Evolutionary conservation across 164 flowering plant genomes (phyloP), one percentile per base, ranked within the genome.

Genomic region (Paratinospora sagittata): DNA sequence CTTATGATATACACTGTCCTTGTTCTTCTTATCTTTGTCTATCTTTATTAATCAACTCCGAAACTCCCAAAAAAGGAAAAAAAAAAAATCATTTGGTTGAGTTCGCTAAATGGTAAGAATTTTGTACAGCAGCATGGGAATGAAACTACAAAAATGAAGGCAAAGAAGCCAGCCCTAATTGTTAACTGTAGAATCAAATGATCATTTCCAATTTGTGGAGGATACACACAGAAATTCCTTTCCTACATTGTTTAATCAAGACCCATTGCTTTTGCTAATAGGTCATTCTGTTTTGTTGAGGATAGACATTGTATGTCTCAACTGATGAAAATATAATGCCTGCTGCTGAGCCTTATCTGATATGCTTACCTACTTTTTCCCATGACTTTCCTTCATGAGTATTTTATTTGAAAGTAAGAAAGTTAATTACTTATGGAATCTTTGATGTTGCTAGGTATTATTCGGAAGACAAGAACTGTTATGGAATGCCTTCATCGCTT

Each of bases 401-500:
- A 60, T 60, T 26, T 60, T 60, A 23, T 60, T 23, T 60, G 9
- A 26, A 60, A 8, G 63, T 23, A 23, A 13, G 30, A 9, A 27
- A 7, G 23, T 27, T 19, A 14, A 36, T 57, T 23, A 69, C 63
- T 33, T 33, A 65, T 30, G 66, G 37, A 17, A 16, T 57, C 21
- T 67, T 69, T 77, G 27, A 7, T 63, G 49, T 66, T 72, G 66
- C 21, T 81, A 89, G 99, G 99, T 41, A 91, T 95, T 47, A 92
- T 95, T 65, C 82, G 86, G 83, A 92, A 92, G 83, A 95, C 99
- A 55, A 79, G 97, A 77, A 92, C 98, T 37, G 99, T 95, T 26
- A 95, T 95, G 99, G 99, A 91, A 79, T 95, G 99, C 75, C 83
- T 95, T 77, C 99, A 95, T 74, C 96, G 99, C 58, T 95, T 95